A percentile compares a stretch with the other conserved stretches of the same genome.
Evolutionary conservation across 192 early-diverging fungal species (phyloP).

Genomic region (Piromyces sp.): DNA sequence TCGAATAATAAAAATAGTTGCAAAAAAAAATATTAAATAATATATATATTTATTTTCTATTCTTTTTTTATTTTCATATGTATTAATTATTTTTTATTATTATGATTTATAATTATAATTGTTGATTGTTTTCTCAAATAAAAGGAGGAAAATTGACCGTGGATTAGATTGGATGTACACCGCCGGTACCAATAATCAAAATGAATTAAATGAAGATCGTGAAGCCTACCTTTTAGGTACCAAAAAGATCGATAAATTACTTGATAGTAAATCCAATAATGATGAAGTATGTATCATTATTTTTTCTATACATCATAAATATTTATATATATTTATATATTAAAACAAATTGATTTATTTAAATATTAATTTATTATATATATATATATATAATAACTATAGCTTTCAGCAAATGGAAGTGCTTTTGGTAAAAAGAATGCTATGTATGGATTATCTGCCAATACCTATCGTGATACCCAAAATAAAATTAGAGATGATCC

Average conservation of each 20-base stretch:
- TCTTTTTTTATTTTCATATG: no score
- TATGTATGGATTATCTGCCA: conserved; percentile 39
- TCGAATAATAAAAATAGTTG: conserved; percentile 20
- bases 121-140: no score
- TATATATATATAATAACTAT: neutral
- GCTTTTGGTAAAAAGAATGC: conserved; percentile 7
- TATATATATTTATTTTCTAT: neutral
- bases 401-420: conserved; percentile 7
- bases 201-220: conserved; percentile 39
- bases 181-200: conserved; percentile 35
- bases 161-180: conserved; percentile 94
- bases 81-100: no score
- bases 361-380: neutral
- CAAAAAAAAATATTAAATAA: conserved; percentile 16
- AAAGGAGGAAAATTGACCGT: conserved; percentile 38
- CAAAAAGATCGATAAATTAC: conserved; percentile 52
- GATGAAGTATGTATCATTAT: conserved; percentile 11
- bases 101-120: no score
- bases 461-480: conserved; percentile 57
- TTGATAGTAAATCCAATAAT: conserved; percentile 15
- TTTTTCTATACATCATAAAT: no score
- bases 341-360: no score
- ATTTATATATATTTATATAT: no score
- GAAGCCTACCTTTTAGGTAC: conserved; percentile 87
- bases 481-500: conserved; percentile 86